These are phyloP conservation scores for Epichloe gansuensis DNA, from an alignment of 2,329 filamentous ascomycete species.

Conservation along the genomic window DNA sequence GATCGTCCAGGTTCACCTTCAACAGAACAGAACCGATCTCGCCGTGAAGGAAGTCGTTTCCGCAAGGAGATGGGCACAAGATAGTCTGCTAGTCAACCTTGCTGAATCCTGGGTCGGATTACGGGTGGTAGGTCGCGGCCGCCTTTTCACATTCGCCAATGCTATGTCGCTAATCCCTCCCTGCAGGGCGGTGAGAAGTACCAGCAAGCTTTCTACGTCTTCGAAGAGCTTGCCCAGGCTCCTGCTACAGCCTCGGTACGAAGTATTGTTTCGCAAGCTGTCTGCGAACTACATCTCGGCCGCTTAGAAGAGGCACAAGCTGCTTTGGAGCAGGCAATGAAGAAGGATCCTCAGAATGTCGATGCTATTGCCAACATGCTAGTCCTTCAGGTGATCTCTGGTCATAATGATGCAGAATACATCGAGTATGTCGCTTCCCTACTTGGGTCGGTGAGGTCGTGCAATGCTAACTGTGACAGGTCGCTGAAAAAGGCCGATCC, in stretches of 20 bases:
- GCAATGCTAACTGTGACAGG: slow-evolving; percentile 25
- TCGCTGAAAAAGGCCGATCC: slow-evolving; percentile 45
- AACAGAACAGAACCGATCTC: slow-evolving; percentile 83
- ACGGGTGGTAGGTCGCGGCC: slow-evolving; percentile 49
- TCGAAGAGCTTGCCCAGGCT: slow-evolving; percentile 85
- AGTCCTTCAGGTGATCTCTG: slow-evolving; percentile 64
- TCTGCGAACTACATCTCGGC: slow-evolving; percentile 83
- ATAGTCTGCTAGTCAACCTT: slow-evolving; percentile 83
- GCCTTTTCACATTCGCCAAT: background rate
- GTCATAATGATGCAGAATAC: slow-evolving; percentile 54
- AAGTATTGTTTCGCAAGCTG: slow-evolving; percentile 73
- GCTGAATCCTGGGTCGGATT: slow-evolving; percentile 92
- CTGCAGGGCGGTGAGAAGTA: slow-evolving; percentile 81
- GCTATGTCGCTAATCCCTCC: slow-evolving; percentile 14
- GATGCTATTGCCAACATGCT: slow-evolving; percentile 73
- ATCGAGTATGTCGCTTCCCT: slow-evolving; percentile 40
- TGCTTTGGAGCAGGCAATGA: slow-evolving; percentile 67
- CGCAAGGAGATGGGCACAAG: slow-evolving; percentile 88
- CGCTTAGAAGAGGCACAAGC: slow-evolving; percentile 79
- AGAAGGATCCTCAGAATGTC: slow-evolving; percentile 56
- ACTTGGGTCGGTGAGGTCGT: background rate
- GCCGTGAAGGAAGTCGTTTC: slow-evolving; percentile 79
- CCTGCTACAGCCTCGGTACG: slow-evolving; percentile 65
- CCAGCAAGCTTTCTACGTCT: slow-evolving; percentile 94
- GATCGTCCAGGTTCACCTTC: slow-evolving; percentile 82